Evolutionary conservation across 306 rosid genomes (phyloP).

Genomic region (Fragaria iinumae): DNA sequence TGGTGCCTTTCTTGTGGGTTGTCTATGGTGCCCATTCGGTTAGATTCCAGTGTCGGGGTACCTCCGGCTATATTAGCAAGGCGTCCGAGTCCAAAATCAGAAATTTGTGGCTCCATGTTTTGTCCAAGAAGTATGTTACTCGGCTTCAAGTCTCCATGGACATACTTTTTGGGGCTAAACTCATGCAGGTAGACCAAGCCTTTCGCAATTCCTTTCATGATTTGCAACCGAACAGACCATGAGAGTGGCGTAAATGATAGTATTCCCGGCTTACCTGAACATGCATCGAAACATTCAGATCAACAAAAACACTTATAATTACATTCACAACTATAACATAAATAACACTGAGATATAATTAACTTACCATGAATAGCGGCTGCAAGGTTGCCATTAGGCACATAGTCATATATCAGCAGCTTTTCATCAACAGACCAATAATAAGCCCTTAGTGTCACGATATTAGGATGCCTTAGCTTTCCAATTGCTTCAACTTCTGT

Average conservation of each 20-base stretch:
- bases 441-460: constrained; percentile 80
- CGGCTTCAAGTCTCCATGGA: constrained; percentile 90
- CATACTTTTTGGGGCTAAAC: constrained; percentile 92
- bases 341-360: not conserved
- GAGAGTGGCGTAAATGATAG: constrained; percentile 53
- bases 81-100: constrained; percentile 95
- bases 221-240: constrained; percentile 66
- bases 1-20: constrained; percentile 59
- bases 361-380: constrained; percentile 80
- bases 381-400: constrained; percentile 89
- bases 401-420: constrained; percentile 86
- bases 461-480: constrained; percentile 82
- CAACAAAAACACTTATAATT: constrained; percentile 5
- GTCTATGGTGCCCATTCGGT: constrained; percentile 46
- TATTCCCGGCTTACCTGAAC: constrained; percentile 70
- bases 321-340: constrained; percentile 1
- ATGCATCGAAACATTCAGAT: constrained; percentile 32
- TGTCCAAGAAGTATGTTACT: constrained; percentile 78
- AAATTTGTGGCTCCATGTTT: constrained; percentile 72
- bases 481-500: constrained; percentile 99
- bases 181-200: constrained; percentile 89
- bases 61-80: constrained; percentile 92
- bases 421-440: constrained; percentile 99
- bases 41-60: constrained; percentile 74
- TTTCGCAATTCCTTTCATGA: constrained; percentile 82